These are phyloP conservation scores for Colletotrichum musae DNA, from an alignment of 2,329 filamentous ascomycete genomes.

Conservation along the genomic window DNA sequence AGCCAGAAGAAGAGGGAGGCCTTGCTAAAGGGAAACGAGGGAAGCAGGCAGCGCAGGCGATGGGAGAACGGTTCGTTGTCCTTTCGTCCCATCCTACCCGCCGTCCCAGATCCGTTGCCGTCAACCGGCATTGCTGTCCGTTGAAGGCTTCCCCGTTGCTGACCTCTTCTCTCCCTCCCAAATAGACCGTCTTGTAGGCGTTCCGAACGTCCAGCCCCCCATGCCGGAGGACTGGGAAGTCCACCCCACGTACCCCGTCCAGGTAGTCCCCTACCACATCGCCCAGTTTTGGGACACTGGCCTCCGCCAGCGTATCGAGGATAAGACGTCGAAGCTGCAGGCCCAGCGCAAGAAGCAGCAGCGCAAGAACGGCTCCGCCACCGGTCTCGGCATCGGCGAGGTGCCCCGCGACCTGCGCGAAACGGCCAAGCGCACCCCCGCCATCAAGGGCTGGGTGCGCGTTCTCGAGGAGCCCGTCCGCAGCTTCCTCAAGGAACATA, in stretches of 20 bases:
- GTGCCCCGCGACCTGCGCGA: constrained; percentile 86
- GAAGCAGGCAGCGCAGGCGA: constrained; percentile 85
- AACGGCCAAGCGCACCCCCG: constrained; percentile 84
- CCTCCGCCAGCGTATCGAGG: constrained; percentile 65
- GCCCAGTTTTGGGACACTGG: constrained; percentile 84
- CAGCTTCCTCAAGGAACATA: constrained; percentile 75
- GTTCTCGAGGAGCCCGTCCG: constrained; percentile 89
- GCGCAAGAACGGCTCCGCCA: constrained; percentile 57
- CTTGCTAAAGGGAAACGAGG: constrained; percentile 90
- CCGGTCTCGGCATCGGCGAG: constrained; percentile 63
- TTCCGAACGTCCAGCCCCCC: constrained; percentile 89
- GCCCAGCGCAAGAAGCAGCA: constrained; percentile 63
- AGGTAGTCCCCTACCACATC: constrained; percentile 88
- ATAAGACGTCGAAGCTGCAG: constrained; percentile 57
- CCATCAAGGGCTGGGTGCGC: constrained; percentile 84
- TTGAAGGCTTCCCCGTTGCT: not conserved
- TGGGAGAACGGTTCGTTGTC: constrained; percentile 88
- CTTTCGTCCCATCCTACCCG: not conserved
- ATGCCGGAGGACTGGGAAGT: constrained; percentile 86
- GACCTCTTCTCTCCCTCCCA: not conserved
- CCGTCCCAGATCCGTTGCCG: not conserved
- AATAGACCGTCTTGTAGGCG: constrained; percentile 85
- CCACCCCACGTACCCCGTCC: constrained; percentile 83
- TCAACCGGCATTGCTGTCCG: not conserved
- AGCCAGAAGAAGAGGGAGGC: constrained; percentile 77